A percentile compares a stretch with the other conserved stretches of the same genome.
These are phyloP conservation scores for Aplosporella prunicola DNA, from an alignment of 2,329 filamentous ascomycete species.

Conservation along the genomic window DNA sequence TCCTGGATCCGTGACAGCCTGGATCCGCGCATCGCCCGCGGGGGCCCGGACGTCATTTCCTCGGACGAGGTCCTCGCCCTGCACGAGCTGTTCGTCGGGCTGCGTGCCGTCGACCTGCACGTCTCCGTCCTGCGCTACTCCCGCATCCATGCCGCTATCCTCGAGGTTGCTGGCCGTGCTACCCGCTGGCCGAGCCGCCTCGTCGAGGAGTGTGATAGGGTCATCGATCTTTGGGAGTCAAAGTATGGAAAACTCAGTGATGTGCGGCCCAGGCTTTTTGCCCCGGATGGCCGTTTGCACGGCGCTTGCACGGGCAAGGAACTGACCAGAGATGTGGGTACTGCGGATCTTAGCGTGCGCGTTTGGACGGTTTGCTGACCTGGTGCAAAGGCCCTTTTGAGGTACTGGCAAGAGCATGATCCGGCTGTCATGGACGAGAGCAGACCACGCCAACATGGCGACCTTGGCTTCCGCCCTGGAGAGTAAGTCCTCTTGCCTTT, in stretches of 20 bases:
- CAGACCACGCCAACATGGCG: slow-evolving; percentile 28
- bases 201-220: slow-evolving; percentile 35
- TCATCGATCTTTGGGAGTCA: slow-evolving; percentile 30
- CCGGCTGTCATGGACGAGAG: slow-evolving; percentile 22
- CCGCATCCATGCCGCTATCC: slow-evolving; percentile 38
- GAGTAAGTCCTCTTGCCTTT: slow-evolving; percentile 27
- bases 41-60: slow-evolving; percentile 34
- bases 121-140: slow-evolving; percentile 31
- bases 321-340: slow-evolving; percentile 28
- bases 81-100: slow-evolving; percentile 30
- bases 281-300: slow-evolving; percentile 33
- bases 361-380: background rate
- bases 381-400: slow-evolving; percentile 23
- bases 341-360: no score
- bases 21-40: slow-evolving; percentile 35
- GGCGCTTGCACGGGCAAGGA: slow-evolving; percentile 32
- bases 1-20: slow-evolving; percentile 41
- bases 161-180: slow-evolving; percentile 34
- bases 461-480: slow-evolving; percentile 38
- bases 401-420: slow-evolving; percentile 23
- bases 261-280: slow-evolving; percentile 33
- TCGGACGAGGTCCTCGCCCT: slow-evolving; percentile 36
- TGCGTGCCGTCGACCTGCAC: slow-evolving; percentile 16
- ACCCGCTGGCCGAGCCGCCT: slow-evolving; percentile 39
- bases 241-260: slow-evolving; percentile 30